Percentiles rank a stretch among this genome's conserved stretches.
These are phyloP conservation scores for Beauveria sp. DNA, from an alignment of 2,329 filamentous ascomycete species.

Conservation along the genomic window DNA sequence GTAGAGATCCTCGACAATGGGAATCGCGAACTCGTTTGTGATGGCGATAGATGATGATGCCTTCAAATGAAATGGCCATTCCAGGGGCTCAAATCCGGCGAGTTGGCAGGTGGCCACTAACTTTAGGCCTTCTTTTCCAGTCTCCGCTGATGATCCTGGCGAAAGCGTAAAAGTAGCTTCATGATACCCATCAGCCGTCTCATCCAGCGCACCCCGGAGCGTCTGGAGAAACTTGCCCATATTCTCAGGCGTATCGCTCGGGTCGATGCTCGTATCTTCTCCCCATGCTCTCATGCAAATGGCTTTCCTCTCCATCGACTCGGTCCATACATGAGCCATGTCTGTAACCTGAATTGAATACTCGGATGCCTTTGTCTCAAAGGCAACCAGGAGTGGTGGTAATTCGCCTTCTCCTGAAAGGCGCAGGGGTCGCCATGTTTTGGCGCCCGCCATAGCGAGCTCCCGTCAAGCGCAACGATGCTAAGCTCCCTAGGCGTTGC, in stretches of 20 bases:
- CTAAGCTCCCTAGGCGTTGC: background rate
- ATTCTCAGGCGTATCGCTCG: slow-evolving; percentile 60
- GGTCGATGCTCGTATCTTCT: slow-evolving; percentile 64
- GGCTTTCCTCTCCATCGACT: slow-evolving; percentile 51
- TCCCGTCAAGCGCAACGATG: background rate
- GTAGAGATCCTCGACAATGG: slow-evolving; percentile 41
- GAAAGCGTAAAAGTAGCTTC: slow-evolving; percentile 38
- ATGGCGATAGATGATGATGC: slow-evolving; percentile 36
- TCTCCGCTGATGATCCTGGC: slow-evolving; percentile 23
- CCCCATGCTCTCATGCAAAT: slow-evolving; percentile 56
- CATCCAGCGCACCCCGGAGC: slow-evolving; percentile 46
- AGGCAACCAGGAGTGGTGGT: slow-evolving; percentile 58
- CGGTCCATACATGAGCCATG: slow-evolving; percentile 65
- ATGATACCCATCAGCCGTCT: slow-evolving; percentile 33
- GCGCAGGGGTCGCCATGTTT: slow-evolving; percentile 42
- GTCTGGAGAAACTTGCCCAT: slow-evolving; percentile 59
- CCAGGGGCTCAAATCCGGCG: slow-evolving; percentile 55
- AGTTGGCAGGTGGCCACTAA: slow-evolving; percentile 53
- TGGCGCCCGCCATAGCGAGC: slow-evolving; percentile 22
- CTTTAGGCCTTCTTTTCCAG: slow-evolving; percentile 34
- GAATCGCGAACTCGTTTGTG: slow-evolving; percentile 42
- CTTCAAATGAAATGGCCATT: slow-evolving; percentile 56
- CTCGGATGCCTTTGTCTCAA: slow-evolving; percentile 42
- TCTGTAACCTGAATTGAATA: slow-evolving; percentile 66
- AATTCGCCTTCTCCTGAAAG: slow-evolving; percentile 32